A percentile compares a stretch with the other conserved stretches of the same genome.
Evolutionary conservation across 2,329 filamentous ascomycete genomes (phyloP).

Genomic region (Dactylonectria macrodidyma): DNA sequence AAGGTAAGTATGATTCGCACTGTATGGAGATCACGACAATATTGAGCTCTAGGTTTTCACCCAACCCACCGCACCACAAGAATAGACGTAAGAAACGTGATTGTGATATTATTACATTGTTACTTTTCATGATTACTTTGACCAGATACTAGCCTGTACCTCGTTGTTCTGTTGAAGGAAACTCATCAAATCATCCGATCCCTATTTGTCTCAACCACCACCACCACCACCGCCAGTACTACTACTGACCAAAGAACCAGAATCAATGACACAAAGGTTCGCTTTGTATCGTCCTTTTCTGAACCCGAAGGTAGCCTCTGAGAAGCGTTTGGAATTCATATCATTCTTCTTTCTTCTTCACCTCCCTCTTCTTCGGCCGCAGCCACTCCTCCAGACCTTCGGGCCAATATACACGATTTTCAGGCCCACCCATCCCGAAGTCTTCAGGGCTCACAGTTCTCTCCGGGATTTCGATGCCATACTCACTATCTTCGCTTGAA

Average conservation of each 20-base stretch:
- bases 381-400: conserved; percentile 92
- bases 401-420: conserved; percentile 91
- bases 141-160: no score
- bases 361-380: conserved; percentile 80
- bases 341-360: conserved; percentile 56
- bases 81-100: not conserved
- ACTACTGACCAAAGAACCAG: not conserved
- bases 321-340: not conserved
- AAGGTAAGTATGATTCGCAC: not conserved
- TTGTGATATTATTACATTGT: not conserved
- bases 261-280: not conserved
- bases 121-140: not conserved
- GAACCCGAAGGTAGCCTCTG: not conserved
- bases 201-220: not conserved
- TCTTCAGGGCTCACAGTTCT: conserved; percentile 75
- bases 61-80: not conserved
- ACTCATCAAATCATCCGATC: not conserved
- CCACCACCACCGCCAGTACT: not conserved
- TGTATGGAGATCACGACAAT: not conserved
- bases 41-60: not conserved
- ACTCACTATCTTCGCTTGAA: conserved; percentile 33
- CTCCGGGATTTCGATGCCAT: conserved; percentile 54
- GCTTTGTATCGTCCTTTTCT: not conserved
- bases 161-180: not conserved
- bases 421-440: conserved; percentile 87